These are phyloP conservation scores for Citrus trifoliata DNA, from an alignment of 345 rosid species.

Conservation along the genomic window DNA sequence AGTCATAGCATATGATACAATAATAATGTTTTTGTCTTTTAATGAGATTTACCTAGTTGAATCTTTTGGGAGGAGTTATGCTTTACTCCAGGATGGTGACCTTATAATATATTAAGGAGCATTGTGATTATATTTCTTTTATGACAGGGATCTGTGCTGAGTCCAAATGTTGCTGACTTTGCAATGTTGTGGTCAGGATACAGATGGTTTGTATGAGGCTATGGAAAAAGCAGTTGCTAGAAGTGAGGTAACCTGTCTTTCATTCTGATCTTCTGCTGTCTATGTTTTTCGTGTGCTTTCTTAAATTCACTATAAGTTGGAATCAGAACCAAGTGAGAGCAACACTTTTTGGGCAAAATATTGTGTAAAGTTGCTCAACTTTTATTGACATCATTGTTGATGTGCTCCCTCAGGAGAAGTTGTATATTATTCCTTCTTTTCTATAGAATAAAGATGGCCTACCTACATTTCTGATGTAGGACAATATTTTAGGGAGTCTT, in stretches of 20 bases:
- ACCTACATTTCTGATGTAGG: no score
- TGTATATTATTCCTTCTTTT: not conserved
- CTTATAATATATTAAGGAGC: slow-evolving; percentile 48
- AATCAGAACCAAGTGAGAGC: not conserved
- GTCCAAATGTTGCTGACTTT: slow-evolving; percentile 73
- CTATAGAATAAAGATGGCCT: not conserved
- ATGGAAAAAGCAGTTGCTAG: slow-evolving; percentile 52
- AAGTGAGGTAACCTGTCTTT: slow-evolving; percentile 51
- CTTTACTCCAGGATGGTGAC: slow-evolving; percentile 27
- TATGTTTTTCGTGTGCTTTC: not conserved
- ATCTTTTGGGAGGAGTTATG: not conserved
- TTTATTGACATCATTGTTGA: not conserved
- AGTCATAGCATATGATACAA: not conserved
- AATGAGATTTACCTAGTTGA: slow-evolving; percentile 1
- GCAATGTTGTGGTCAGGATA: slow-evolving; percentile 78
- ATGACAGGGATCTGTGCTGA: slow-evolving; percentile 63
- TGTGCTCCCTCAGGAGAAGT: not conserved
- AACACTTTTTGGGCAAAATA: not conserved
- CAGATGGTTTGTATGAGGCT: slow-evolving; percentile 59
- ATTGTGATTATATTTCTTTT: slow-evolving; percentile 48
- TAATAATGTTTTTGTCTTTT: not conserved
- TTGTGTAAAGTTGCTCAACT: not conserved
- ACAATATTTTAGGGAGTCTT: no score
- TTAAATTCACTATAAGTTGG: not conserved
- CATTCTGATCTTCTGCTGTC: not conserved